phyloP scores from a whole-genome alignment of 352 stramenopile species.

The Phytopythium sindhum region DNA sequence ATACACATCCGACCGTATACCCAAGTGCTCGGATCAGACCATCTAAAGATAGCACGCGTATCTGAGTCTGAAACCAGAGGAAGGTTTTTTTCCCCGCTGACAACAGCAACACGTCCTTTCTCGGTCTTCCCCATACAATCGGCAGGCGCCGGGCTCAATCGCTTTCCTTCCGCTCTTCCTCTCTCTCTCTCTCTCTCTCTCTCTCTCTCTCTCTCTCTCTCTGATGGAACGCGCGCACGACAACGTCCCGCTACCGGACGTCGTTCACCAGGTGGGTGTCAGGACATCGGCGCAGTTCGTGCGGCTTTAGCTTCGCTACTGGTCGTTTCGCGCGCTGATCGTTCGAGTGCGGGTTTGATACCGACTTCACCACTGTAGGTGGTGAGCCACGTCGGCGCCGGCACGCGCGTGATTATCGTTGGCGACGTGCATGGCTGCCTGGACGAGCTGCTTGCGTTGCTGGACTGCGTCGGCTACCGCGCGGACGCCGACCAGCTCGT shows the following conservation, averaged over 20 bases:
- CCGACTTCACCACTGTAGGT: constrained; percentile 2
- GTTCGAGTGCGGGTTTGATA: not conserved
- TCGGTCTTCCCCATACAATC: no score
- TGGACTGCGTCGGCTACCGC: constrained; percentile 43
- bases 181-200: no score
- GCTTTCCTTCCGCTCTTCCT: no score
- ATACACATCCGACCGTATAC: no score
- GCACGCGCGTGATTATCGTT: constrained; percentile 72
- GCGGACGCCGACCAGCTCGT: constrained; percentile 67
- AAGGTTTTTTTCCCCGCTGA: no score
- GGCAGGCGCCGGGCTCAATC: no score
- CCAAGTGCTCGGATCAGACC: no score
- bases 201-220: not conserved
- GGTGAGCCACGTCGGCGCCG: constrained; percentile 19
- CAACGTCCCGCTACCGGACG: constrained; percentile 41
- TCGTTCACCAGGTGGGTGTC: constrained; percentile 34
- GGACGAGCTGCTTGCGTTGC: constrained; percentile 71
- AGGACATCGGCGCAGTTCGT: not conserved
- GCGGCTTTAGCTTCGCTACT: not conserved
- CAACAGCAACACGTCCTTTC: no score
- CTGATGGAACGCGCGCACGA: constrained; percentile 30
- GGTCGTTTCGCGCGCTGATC: not conserved
- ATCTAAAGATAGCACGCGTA: no score
- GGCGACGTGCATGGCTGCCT: constrained; percentile 92
- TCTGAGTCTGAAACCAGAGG: no score